Conservation (phyloP, 352 stramenopile species). For the Pythium dissotocum region DNA sequence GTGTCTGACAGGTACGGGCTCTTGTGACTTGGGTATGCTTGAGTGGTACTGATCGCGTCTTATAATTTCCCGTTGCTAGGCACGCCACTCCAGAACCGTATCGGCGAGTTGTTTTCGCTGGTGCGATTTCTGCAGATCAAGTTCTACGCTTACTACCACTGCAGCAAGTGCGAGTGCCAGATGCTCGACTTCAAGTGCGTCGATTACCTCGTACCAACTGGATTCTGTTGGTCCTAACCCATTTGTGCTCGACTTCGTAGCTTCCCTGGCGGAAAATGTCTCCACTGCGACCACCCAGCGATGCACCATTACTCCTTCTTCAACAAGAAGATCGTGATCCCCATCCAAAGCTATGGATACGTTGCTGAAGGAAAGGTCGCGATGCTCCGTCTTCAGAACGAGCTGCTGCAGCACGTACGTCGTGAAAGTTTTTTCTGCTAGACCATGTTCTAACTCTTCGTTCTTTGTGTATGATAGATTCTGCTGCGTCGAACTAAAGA, state of each 20-base stretch:
- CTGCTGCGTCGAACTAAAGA: slow-evolving; percentile 98
- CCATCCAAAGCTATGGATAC: slow-evolving; percentile 96
- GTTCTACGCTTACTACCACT: slow-evolving; percentile 98
- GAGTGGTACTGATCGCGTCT: not conserved
- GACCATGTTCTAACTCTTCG: not conserved
- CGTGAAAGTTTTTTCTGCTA: not conserved
- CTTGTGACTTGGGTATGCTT: not conserved
- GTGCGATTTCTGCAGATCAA: slow-evolving; percentile 97
- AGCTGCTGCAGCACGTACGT: slow-evolving; percentile 87
- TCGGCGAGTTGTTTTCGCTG: slow-evolving; percentile 95
- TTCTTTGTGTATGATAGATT: slow-evolving; percentile 56
- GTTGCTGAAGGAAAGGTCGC: slow-evolving; percentile 91
- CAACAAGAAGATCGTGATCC: slow-evolving; percentile 98
- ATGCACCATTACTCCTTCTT: slow-evolving; percentile 98
- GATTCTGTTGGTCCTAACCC: not conserved
- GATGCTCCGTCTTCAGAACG: slow-evolving; percentile 96
- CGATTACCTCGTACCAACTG: not conserved
- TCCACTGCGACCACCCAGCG: slow-evolving; percentile 91
- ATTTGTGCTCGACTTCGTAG: slow-evolving; percentile 24
- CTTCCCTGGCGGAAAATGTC: slow-evolving; percentile 84
- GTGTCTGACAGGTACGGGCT: slow-evolving; percentile 92
- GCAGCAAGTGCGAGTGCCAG: slow-evolving; percentile 93
- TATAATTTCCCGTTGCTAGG: slow-evolving; percentile 33
- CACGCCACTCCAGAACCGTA: slow-evolving; percentile 95
- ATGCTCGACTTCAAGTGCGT: slow-evolving; percentile 95